Conservation (phyloP, 306 rosid genomes). For the Trifolium fragiferum region DNA sequence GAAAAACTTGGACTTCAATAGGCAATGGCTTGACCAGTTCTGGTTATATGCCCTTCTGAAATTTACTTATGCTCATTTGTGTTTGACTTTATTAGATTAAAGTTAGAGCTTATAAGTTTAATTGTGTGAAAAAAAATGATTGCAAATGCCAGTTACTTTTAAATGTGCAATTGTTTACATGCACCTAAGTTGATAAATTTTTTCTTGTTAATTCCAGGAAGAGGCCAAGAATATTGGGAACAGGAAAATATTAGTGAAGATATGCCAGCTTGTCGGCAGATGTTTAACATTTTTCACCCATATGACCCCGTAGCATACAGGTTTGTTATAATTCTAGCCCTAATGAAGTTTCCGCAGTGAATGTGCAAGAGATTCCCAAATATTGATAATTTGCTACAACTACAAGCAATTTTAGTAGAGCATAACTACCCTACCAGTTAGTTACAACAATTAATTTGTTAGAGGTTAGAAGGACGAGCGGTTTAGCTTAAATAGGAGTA, state of each 20-base stretch:
- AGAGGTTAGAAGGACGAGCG: background rate
- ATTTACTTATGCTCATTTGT: too few relatives aligned
- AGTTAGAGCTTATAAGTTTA: too few relatives aligned
- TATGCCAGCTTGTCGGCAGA: constrained; percentile 92
- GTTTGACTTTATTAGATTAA: too few relatives aligned
- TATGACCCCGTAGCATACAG: constrained; percentile 98
- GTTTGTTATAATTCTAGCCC: constrained; percentile 50
- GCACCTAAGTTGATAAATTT: constrained; percentile 8
- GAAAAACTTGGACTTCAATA: too few relatives aligned
- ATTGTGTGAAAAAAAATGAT: too few relatives aligned
- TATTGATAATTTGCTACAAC: background rate
- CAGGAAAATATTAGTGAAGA: constrained; percentile 84
- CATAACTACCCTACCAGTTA: constrained; percentile 9
- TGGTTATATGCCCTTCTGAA: too few relatives aligned
- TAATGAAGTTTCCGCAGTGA: constrained; percentile 15
- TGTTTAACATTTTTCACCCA: constrained; percentile 98
- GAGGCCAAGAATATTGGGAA: constrained; percentile 89
- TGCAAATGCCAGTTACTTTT: constrained; percentile 18
- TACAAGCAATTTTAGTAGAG: constrained; percentile 16
- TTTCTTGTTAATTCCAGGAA: constrained; percentile 60
- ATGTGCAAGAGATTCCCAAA: background rate
- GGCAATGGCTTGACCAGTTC: too few relatives aligned
- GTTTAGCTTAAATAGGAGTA: background rate
- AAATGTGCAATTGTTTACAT: constrained; percentile 21
- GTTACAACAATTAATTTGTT: background rate